These are phyloP conservation scores for Hondaea fermentalgiana DNA, from an alignment of 108 stramenopile species.

Conservation along the genomic window DNA sequence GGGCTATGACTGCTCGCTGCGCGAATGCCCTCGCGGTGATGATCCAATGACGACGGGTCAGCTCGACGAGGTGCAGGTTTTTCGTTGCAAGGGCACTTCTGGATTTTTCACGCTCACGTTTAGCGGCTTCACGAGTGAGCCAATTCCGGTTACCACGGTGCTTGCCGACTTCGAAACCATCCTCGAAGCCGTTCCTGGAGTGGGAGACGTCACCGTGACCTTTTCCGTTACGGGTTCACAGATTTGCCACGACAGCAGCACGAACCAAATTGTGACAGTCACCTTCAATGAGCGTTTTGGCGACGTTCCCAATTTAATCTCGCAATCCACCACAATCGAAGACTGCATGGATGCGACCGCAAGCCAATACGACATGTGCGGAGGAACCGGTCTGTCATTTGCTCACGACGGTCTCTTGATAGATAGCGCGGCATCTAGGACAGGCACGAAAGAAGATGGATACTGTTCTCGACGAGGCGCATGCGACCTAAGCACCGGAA, in stretches of 20 bases:
- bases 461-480: slow-evolving; percentile 41
- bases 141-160: not conserved
- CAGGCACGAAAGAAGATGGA: slow-evolving; percentile 39
- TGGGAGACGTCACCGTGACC: not conserved
- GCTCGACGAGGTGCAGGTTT: slow-evolving; percentile 36
- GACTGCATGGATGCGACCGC: not conserved
- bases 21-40: slow-evolving; percentile 48
- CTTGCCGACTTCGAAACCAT: not conserved
- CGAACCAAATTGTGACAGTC: not conserved
- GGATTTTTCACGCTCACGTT: slow-evolving; percentile 38
- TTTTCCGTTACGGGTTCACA: not conserved
- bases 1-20: slow-evolving; percentile 50
- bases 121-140: slow-evolving; percentile 20
- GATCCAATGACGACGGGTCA: slow-evolving; percentile 42
- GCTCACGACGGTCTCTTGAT: not conserved
- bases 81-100: slow-evolving; percentile 33
- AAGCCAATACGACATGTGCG: not conserved
- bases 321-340: not conserved
- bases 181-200: not conserved
- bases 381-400: not conserved
- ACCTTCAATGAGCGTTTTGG: not conserved
- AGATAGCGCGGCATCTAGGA: not conserved
- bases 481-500: slow-evolving; percentile 29
- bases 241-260: not conserved
- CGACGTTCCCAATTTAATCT: not conserved